phyloP scores from a whole-genome alignment of 306 rosid species.

The Potentilla sterilis region DNA sequence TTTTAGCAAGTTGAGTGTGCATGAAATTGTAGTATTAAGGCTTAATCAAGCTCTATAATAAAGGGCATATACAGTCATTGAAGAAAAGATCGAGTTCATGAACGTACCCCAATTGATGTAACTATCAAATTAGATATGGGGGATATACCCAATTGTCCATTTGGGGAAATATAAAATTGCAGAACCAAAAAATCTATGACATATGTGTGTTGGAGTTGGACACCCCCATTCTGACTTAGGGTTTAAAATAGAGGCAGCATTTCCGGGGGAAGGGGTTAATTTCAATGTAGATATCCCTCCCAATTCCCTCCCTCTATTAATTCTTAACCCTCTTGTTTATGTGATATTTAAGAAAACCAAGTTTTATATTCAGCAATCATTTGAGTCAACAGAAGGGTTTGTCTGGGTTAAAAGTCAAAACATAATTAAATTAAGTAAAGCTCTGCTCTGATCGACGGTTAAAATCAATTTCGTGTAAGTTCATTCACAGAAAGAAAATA shows the following conservation, averaged over 20 bases:
- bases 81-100: not conserved
- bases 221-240: not conserved
- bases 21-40: not conserved
- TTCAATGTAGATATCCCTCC: slow-evolving; percentile 19
- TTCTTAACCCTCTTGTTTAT: slow-evolving; percentile 1
- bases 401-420: slow-evolving; percentile 32
- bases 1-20: not conserved
- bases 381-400: slow-evolving; percentile 35
- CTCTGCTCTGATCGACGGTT: slow-evolving; percentile 14
- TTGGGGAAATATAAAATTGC: not conserved
- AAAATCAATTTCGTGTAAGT: not conserved
- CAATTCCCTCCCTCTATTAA: slow-evolving; percentile 4
- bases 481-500: not conserved
- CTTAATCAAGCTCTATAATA: not conserved
- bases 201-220: slow-evolving; percentile 9
- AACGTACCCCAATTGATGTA: slow-evolving; percentile 8
- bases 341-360: slow-evolving; percentile 28
- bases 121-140: slow-evolving; percentile 12
- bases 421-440: slow-evolving; percentile 1
- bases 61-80: not conserved
- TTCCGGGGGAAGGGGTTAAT: slow-evolving; percentile 13
- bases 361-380: slow-evolving; percentile 34
- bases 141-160: not conserved
- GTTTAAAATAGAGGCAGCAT: slow-evolving; percentile 3
- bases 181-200: not conserved